phyloP scores from a whole-genome alignment of 352 stramenopile genomes.

The Phytophthora crassamura region DNA sequence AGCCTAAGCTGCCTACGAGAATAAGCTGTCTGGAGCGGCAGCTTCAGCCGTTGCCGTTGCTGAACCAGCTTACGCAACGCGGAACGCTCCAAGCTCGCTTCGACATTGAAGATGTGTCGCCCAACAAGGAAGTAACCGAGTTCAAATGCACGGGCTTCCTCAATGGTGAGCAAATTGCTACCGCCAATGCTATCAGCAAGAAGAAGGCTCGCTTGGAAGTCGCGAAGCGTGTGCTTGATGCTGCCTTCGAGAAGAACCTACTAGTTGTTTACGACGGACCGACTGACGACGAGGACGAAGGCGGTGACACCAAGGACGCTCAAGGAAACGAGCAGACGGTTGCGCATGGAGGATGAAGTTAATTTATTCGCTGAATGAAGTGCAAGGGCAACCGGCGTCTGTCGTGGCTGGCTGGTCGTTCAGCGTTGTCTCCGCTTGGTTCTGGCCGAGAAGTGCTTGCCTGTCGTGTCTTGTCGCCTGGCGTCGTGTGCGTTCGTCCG shows the following conservation, averaged over 20 bases:
- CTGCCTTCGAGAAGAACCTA: constrained; percentile 69
- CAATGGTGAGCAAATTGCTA: constrained; percentile 48
- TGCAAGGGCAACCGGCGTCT: constrained; percentile 10
- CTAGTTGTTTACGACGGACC: constrained; percentile 45
- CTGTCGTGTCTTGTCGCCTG: not conserved
- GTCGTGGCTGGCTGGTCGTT: not conserved
- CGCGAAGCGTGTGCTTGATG: constrained; percentile 73
- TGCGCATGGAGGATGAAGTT: constrained; percentile 27
- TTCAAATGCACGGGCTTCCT: constrained; percentile 65
- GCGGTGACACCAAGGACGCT: constrained; percentile 29
- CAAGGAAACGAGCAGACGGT: constrained; percentile 17
- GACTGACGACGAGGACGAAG: constrained; percentile 40
- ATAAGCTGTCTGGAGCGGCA: constrained; percentile 56
- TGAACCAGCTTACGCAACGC: constrained; percentile 66
- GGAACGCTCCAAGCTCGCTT: constrained; percentile 50
- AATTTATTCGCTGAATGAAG: constrained; percentile 31
- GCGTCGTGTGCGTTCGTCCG: constrained; percentile 11
- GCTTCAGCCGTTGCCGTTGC: constrained; percentile 47
- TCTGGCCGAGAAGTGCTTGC: constrained; percentile 5
- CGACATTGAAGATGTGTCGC: constrained; percentile 57
- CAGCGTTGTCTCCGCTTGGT: constrained; percentile 1
- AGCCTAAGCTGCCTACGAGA: constrained; percentile 23
- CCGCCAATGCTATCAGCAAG: constrained; percentile 63
- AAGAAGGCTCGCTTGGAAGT: constrained; percentile 82
- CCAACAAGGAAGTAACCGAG: constrained; percentile 41